A percentile compares a stretch with the other conserved stretches of the same genome.
phyloP scores from a whole-genome alignment of 2,329 filamentous ascomycete genomes.

The Beauveria sp. region DNA sequence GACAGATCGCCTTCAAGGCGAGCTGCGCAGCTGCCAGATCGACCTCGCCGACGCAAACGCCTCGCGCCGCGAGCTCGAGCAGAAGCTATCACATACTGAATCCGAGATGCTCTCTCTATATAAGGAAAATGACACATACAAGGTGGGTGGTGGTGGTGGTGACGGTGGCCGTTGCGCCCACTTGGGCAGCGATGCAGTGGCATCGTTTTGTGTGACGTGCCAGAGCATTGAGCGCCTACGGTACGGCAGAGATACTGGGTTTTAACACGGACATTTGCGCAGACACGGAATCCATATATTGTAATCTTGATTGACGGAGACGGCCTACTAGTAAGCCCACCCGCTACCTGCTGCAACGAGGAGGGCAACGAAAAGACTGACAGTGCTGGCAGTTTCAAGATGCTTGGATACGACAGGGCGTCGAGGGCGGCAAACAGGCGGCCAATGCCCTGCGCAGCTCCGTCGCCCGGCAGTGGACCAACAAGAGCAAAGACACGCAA shows the following conservation, averaged over 20 bases:
- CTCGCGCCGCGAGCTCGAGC: slow-evolving; percentile 43
- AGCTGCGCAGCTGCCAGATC: slow-evolving; percentile 37
- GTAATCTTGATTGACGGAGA: slow-evolving; percentile 56
- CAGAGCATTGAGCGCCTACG: not conserved
- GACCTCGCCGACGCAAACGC: slow-evolving; percentile 44
- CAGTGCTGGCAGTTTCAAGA: slow-evolving; percentile 45
- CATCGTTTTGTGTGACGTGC: not conserved
- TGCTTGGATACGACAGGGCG: slow-evolving; percentile 43
- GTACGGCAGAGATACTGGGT: not conserved
- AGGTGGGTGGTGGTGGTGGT: slow-evolving; percentile 26
- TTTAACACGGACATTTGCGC: slow-evolving; percentile 12
- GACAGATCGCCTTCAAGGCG: slow-evolving; percentile 32
- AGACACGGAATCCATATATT: slow-evolving; percentile 53
- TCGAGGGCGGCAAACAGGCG: slow-evolving; percentile 47
- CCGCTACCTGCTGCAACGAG: not conserved
- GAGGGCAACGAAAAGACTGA: not conserved
- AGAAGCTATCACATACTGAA: slow-evolving; percentile 35
- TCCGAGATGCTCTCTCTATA: slow-evolving; percentile 26
- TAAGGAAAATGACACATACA: slow-evolving; percentile 35
- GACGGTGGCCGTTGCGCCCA: not conserved
- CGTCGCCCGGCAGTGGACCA: slow-evolving; percentile 38
- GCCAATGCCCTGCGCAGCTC: slow-evolving; percentile 42
- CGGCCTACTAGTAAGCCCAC: slow-evolving; percentile 44
- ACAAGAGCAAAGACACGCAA: slow-evolving; percentile 39
- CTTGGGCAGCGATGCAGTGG: not conserved